Percentiles rank a stretch among this genome's conserved stretches.
These are phyloP conservation scores for Echinochloa phyllopogon DNA, from an alignment of 176 grass and related monocot species.

Conservation along the genomic window DNA sequence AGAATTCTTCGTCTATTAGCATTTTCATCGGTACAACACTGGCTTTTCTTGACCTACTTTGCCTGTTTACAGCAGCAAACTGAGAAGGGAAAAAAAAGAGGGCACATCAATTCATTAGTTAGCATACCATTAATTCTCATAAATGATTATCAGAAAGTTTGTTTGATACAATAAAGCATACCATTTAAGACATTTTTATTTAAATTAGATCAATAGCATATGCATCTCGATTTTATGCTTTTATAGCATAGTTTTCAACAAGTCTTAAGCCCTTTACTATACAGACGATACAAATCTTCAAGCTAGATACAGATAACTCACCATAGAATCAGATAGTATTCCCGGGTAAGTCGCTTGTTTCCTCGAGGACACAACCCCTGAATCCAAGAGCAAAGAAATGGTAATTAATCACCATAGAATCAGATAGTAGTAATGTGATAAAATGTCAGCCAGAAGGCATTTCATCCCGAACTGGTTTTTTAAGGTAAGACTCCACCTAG, in stretches of 20 bases:
- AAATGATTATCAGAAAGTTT: constrained; percentile 10
- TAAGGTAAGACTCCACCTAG: neutral
- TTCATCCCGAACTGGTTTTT: neutral
- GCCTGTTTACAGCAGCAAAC: constrained; percentile 50
- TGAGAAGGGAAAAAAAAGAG: constrained; percentile 33
- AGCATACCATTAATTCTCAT: neutral
- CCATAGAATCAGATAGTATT: constrained; percentile 46
- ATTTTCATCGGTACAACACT: constrained; percentile 69
- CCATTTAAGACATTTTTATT: constrained; percentile 19
- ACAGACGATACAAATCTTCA: constrained; percentile 30
- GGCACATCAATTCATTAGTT: constrained; percentile 32
- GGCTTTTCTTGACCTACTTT: constrained; percentile 57
- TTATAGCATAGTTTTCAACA: constrained; percentile 21
- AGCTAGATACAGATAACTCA: constrained; percentile 41
- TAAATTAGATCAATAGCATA: constrained; percentile 9
- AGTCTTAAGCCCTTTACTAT: neutral
- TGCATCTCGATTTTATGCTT: constrained; percentile 28
- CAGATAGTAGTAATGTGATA: neutral
- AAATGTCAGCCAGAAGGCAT: constrained; percentile 17
- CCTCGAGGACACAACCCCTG: constrained; percentile 46
- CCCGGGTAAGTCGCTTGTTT: constrained; percentile 48
- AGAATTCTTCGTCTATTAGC: constrained; percentile 88
- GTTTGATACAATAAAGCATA: constrained; percentile 1
- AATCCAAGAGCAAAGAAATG: constrained; percentile 39
- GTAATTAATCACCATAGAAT: constrained; percentile 24